These are phyloP conservation scores for Talaromyces amestolkiae DNA, from an alignment of 2,329 filamentous ascomycete species.

Conservation along the genomic window DNA sequence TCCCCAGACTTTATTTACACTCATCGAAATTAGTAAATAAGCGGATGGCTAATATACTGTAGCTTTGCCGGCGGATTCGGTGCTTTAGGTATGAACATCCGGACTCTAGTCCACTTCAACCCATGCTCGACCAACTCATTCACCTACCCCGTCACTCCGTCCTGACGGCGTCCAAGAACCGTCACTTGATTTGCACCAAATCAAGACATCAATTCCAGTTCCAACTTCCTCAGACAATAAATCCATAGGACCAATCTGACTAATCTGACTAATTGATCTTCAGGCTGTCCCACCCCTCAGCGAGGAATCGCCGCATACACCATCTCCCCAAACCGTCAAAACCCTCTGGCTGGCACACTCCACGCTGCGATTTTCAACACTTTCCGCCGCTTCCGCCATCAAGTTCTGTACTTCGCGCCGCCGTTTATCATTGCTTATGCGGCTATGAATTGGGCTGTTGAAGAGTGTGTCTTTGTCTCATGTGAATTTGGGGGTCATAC, in stretches of 20 bases:
- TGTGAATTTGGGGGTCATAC: not conserved
- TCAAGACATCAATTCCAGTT: not conserved
- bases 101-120: not conserved
- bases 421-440: constrained; percentile 77
- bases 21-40: too few species aligned
- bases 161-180: not conserved
- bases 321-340: constrained; percentile 83
- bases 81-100: constrained; percentile 8
- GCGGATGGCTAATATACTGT: not conserved
- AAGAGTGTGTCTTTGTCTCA: constrained; percentile 62
- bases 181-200: not conserved
- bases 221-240: not conserved
- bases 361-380: constrained; percentile 93
- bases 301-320: constrained; percentile 68
- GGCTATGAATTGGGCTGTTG: constrained; percentile 83
- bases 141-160: not conserved
- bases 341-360: constrained; percentile 73
- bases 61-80: constrained; percentile 15
- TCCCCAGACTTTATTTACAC: not conserved
- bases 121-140: too few species aligned
- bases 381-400: constrained; percentile 78
- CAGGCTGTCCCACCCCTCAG: constrained; percentile 47
- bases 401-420: constrained; percentile 86
- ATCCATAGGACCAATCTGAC: not conserved
- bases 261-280: not conserved